phyloP scores from a whole-genome alignment of 2,329 filamentous ascomycete genomes.

The Mycosphaerelloides madeirae region DNA sequence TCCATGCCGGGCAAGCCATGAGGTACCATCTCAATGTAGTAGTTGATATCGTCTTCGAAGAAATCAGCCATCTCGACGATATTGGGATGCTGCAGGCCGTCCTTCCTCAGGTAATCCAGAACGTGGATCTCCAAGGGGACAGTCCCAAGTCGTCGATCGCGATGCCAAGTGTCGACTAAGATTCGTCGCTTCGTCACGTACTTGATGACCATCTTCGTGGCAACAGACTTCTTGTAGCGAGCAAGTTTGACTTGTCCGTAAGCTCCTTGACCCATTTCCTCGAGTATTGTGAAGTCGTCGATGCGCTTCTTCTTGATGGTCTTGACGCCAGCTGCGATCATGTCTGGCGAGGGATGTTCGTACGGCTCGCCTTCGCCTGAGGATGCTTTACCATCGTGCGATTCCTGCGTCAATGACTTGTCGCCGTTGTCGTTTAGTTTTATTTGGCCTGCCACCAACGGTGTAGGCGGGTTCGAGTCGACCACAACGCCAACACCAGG shows the following conservation, averaged over 20 bases:
- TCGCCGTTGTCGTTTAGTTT: not conserved
- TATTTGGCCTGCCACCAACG: too few relatives aligned
- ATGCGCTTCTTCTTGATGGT: slow-evolving; percentile 69
- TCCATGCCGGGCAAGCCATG: slow-evolving; percentile 97
- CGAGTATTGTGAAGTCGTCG: slow-evolving; percentile 82
- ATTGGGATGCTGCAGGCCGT: slow-evolving; percentile 59
- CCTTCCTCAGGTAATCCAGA: slow-evolving; percentile 81
- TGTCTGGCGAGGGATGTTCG: slow-evolving; percentile 35
- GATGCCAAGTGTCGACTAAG: slow-evolving; percentile 95
- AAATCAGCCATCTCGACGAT: slow-evolving; percentile 67
- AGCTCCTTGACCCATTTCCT: slow-evolving; percentile 97
- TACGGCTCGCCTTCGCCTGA: slow-evolving; percentile 31
- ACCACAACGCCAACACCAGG: slow-evolving; percentile 16
- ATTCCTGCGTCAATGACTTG: not conserved
- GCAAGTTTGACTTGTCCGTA: slow-evolving; percentile 97
- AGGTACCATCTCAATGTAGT: slow-evolving; percentile 97
- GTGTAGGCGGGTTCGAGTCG: too few relatives aligned
- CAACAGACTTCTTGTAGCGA: slow-evolving; percentile 66
- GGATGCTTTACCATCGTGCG: not conserved
- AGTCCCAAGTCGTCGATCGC: slow-evolving; percentile 85
- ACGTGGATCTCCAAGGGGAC: slow-evolving; percentile 97
- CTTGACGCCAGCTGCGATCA: slow-evolving; percentile 28
- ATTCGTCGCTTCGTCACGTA: slow-evolving; percentile 97
- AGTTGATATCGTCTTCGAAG: slow-evolving; percentile 78
- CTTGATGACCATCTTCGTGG: slow-evolving; percentile 87